Base-by-base conservation (phyloP, 225 moss, liverwort and hornwort species). In the Antitrichia curtipendula region DNA sequence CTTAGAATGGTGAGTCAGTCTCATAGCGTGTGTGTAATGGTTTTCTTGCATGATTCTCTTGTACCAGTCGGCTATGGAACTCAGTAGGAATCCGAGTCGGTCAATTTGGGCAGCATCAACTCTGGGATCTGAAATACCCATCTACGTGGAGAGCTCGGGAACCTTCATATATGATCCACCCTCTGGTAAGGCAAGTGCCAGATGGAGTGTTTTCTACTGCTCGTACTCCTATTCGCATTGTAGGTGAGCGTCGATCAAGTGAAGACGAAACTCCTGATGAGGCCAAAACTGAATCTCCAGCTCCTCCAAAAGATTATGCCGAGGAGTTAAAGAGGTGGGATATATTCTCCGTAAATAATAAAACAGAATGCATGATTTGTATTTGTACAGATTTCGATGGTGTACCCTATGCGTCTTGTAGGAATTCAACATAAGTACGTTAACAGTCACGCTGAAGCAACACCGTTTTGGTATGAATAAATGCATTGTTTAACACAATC, bases 61-160 rank as follows among this genome's bases (percentile, higher is more conserved):
- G 32, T 75, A 82, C 52, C 91, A 97, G 97, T 59, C 97, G 97
- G 9, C 75, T 97, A 21, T 97, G 97, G 97, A 96, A 91, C 49
- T 92, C 93, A 52, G 86, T 92, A 34, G 97, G 97, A 76, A 83
- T 92, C 69, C 92, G 93, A 75, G 89, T 97, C 32, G 97, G 97
- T 40, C 96, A 97, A 72, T 97, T 97, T 90, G 97, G 97, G n/a
- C 97, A 96, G 53, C 93, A 92, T 36, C 88, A 87, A 34, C 86
- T 93, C 52, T 97, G 97, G 97, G 91, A 96, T 88, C 36, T 97
- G 12, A 89, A 90, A 54, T 81, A 87, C 32, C 85, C 92, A 19
- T 87, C 86, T 9, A 91, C 93, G 2, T 97, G 97, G 97, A 94
- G 88, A 80, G 83, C 91, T n/a, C 91, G 93, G 65, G 96, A 96